These are phyloP conservation scores for Furcasterigmium sp. DNA, from an alignment of 2,329 filamentous ascomycete species.

Conservation along the genomic window DNA sequence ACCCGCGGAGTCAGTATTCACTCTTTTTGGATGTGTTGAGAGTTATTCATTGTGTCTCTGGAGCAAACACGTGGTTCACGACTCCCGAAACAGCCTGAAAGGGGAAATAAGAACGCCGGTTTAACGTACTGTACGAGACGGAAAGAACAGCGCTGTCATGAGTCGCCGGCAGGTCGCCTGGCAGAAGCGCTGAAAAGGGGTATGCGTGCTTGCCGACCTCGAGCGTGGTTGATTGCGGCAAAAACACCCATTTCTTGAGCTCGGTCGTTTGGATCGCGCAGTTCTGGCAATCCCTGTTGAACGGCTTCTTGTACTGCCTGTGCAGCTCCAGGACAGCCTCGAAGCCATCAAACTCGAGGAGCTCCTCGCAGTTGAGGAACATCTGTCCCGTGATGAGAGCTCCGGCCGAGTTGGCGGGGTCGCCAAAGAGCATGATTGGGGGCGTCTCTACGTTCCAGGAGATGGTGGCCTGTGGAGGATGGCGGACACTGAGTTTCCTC, in stretches of 20 bases:
- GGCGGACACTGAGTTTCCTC: neutral
- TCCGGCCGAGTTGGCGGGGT: neutral
- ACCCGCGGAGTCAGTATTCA: too few species aligned
- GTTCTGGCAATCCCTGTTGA: constrained; percentile 69
- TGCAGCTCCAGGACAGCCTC: constrained; percentile 66
- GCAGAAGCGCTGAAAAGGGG: constrained; percentile 83
- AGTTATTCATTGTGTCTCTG: too few species aligned
- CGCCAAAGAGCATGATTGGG: neutral
- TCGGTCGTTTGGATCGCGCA: constrained; percentile 69
- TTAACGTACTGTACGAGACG: constrained; percentile 81
- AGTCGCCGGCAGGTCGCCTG: constrained; percentile 76
- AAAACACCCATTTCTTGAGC: constrained; percentile 74
- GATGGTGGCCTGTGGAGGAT: neutral
- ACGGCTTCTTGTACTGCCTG: constrained; percentile 75
- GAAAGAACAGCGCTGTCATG: constrained; percentile 69
- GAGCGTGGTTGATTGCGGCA: constrained; percentile 50
- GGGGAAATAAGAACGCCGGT: too few species aligned
- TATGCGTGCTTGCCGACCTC: constrained; percentile 63
- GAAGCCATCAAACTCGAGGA: constrained; percentile 65
- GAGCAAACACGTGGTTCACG: too few species aligned
- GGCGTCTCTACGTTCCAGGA: constrained; percentile 1
- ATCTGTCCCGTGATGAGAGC: constrained; percentile 1
- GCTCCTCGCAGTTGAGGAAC: constrained; percentile 38
- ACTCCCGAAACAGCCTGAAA: too few species aligned
- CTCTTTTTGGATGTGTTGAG: too few species aligned